Percentiles rank a stretch among this genome's conserved stretches.
Evolutionary conservation across 2,329 filamentous ascomycete species (phyloP).

Genomic region (Colletotrichum chlorophyti): DNA sequence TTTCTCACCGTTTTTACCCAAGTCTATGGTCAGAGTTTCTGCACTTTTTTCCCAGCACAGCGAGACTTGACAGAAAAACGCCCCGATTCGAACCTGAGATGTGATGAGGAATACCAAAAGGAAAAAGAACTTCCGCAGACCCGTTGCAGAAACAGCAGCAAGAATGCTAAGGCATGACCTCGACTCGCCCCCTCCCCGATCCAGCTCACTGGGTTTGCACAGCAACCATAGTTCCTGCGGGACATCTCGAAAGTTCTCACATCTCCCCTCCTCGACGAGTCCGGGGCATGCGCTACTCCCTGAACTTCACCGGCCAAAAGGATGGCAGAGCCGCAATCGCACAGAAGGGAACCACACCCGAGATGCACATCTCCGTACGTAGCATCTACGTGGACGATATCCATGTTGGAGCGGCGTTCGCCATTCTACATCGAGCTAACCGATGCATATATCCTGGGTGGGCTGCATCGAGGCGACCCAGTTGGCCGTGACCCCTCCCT

Average conservation of each 20-base stretch:
- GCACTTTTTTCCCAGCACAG: background rate
- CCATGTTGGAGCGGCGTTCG: background rate
- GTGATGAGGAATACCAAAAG: no score
- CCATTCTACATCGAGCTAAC: background rate
- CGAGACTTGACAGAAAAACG: no score
- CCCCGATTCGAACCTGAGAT: no score
- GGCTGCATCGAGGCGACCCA: background rate
- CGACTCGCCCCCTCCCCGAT: background rate
- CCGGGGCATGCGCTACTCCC: constrained; percentile 5
- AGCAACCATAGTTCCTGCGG: background rate
- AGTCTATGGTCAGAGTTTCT: background rate
- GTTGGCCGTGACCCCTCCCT: background rate
- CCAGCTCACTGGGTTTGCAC: background rate
- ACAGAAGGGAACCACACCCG: no score
- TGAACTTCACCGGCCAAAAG: background rate
- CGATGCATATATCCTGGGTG: background rate
- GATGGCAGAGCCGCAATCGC: background rate
- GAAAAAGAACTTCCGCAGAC: background rate
- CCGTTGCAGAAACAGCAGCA: background rate
- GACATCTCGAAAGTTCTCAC: no score
- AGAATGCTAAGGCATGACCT: background rate
- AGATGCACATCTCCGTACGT: no score
- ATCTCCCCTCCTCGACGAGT: no score
- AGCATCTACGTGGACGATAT: no score
- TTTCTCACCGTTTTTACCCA: background rate